Conservation (phyloP, 768 basidiomycete genomes). For the Podaxis mareebaensis region DNA sequence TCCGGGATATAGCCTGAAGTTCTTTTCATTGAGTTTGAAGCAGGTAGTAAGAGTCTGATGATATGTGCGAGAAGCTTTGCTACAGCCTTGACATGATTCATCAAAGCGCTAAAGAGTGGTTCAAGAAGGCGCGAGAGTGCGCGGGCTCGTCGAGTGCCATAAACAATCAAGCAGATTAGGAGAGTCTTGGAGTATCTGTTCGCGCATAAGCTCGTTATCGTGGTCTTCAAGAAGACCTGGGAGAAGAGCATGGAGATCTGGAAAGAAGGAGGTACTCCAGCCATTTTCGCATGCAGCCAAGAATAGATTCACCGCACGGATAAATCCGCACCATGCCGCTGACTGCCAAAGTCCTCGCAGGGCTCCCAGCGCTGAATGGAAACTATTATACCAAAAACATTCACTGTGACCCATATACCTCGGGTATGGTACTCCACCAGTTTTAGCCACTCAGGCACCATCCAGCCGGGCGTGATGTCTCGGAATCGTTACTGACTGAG, state of each 20-base stretch:
- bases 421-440: too few species aligned
- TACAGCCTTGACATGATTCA: not conserved
- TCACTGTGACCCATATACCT: too few species aligned
- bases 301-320: too few species aligned
- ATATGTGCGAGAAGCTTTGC: not conserved
- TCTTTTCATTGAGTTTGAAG: not conserved
- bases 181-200: not conserved
- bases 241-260: not conserved
- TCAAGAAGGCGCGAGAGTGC: not conserved
- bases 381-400: too few species aligned
- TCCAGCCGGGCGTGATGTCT: too few species aligned
- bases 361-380: too few species aligned
- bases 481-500: too few species aligned
- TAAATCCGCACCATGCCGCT: too few species aligned
- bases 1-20: not conserved
- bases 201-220: not conserved
- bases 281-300: too few species aligned
- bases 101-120: not conserved
- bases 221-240: not conserved
- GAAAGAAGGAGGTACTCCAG: not conserved
- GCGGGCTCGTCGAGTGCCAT: not conserved
- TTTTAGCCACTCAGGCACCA: too few species aligned
- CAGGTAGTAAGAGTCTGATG: not conserved
- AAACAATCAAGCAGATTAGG: not conserved
- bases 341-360: too few species aligned